Base-by-base conservation (phyloP, 208 protist species). In the Sergeia podlipaevii region DNA sequence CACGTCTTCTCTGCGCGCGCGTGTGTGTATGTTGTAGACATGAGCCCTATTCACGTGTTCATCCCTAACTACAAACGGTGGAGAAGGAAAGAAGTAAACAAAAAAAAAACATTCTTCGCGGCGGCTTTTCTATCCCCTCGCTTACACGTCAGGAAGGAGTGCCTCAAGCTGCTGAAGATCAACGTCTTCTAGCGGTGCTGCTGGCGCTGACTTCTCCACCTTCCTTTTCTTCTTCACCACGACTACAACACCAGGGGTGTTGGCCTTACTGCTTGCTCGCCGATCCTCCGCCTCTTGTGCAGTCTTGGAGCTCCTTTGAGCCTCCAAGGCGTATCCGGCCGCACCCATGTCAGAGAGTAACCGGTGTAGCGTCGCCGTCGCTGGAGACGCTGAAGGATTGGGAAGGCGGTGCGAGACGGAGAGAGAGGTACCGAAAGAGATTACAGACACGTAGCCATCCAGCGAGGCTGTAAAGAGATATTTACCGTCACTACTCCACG, bases 381-480 rank as follows among this genome's bases (percentile, higher is more conserved):
- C 56, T 1, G 80, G 80, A 1, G 61, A 67, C 17, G 60, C 34
- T 23, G 81, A 74, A 61, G 90, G 90, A 26, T 62, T 48, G 3
- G 88, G 83, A 1, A 95, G 61, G 6, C 70, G 67, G 54, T 89
- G 74, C 17, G 79, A 64, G 17, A 69, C 23, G 8, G 70, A 53
- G 17, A 95, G 59, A 2, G 75, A 76, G 26, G 43, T 47, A 38
- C 78, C 76, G 24, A 88, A 86, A 0, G 69, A 43, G 29, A 95
- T 80, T 10, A 92, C 84, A 32, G 78, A 79, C 18, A 95, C 65
- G 69, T 92, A 95, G 10, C 88, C 88, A 39, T 95, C 88, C 8
- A 95, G 70, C 0, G 84, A 81, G 18, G 81, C 73, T 5, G 84
- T 92, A 36, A 85, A 72, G 24, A 95, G 67, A 52, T 76, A 80